Conservation (phyloP, 441 rosid genomes). For the Jatropha podagrica region DNA sequence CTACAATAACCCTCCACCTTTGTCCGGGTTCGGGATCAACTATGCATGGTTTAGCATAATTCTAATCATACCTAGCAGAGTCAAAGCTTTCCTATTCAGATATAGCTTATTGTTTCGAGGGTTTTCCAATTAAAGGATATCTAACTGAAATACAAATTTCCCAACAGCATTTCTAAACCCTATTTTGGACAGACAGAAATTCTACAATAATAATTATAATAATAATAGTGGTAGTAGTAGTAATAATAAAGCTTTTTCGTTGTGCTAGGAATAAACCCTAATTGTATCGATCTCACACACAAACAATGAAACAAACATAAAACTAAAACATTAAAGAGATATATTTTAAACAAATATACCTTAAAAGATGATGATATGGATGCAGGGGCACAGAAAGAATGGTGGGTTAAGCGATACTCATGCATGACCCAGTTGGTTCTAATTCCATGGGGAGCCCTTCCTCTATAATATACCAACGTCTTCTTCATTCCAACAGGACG, state of each 20-base stretch:
- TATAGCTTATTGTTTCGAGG: not conserved
- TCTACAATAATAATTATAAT: no score
- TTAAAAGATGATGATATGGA: conserved; percentile 31
- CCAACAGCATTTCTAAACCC: not conserved
- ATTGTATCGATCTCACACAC: no score
- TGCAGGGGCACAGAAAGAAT: conserved; percentile 32
- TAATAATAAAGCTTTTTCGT: no score
- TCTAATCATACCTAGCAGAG: no score
- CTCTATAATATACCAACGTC: conserved; percentile 68
- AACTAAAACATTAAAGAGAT: no score
- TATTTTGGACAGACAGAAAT: not conserved
- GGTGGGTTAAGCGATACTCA: conserved; percentile 53
- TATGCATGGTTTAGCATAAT: no score
- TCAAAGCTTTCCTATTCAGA: not conserved
- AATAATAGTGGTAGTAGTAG: no score
- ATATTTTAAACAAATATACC: conserved; percentile 14
- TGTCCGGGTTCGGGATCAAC: no score
- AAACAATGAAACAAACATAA: no score
- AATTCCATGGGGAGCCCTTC: conserved; percentile 71
- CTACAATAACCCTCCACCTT: no score
- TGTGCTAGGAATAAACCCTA: no score
- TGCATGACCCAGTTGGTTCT: conserved; percentile 79
- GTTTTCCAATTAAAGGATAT: not conserved
- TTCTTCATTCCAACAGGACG: conserved; percentile 59
- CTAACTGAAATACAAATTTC: no score